A percentile compares a stretch with the other conserved stretches of the same genome.
phyloP scores from a whole-genome alignment of 805 yeast genomes.

The Kuraishia molischiana region DNA sequence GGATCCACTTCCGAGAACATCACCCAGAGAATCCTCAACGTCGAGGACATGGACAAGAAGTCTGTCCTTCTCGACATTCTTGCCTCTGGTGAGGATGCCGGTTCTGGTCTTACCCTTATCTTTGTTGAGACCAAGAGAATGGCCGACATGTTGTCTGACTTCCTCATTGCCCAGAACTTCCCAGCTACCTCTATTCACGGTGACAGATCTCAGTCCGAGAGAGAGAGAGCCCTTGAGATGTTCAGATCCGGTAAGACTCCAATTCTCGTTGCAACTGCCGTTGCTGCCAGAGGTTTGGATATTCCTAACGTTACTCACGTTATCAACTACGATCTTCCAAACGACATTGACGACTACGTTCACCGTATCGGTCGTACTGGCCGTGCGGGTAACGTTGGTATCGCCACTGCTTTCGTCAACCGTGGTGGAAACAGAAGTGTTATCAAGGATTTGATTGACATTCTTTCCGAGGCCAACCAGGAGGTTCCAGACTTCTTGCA shows the following conservation, averaged over 20 bases:
- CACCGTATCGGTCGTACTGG: constrained; percentile 99
- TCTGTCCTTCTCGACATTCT: constrained; percentile 83
- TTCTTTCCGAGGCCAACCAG: constrained; percentile 93
- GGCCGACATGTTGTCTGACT: constrained; percentile 95
- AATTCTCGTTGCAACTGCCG: constrained; percentile 96
- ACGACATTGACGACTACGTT: constrained; percentile 96
- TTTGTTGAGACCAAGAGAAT: constrained; percentile 98
- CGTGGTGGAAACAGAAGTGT: constrained; percentile 78
- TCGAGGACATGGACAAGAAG: constrained; percentile 91
- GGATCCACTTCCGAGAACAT: constrained; percentile 99
- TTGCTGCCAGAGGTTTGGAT: constrained; percentile 99
- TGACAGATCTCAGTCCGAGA: constrained; percentile 95
- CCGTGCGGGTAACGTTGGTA: constrained; percentile 99
- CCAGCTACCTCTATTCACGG: constrained; percentile 99
- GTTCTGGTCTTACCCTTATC: constrained; percentile 72
- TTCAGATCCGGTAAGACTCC: constrained; percentile 91
- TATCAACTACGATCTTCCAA: constrained; percentile 93
- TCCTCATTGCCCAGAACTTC: constrained; percentile 77
- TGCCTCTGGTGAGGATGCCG: constrained; percentile 53
- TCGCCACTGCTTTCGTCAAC: constrained; percentile 97
- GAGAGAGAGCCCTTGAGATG: constrained; percentile 93
- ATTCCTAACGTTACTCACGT: constrained; percentile 98
- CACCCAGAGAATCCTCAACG: constrained; percentile 87
- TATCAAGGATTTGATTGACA: constrained; percentile 77
- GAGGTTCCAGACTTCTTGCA: constrained; percentile 88